phyloP scores from a whole-genome alignment of 495 filamentous ascomycete species.

The Penicillium lagena region DNA sequence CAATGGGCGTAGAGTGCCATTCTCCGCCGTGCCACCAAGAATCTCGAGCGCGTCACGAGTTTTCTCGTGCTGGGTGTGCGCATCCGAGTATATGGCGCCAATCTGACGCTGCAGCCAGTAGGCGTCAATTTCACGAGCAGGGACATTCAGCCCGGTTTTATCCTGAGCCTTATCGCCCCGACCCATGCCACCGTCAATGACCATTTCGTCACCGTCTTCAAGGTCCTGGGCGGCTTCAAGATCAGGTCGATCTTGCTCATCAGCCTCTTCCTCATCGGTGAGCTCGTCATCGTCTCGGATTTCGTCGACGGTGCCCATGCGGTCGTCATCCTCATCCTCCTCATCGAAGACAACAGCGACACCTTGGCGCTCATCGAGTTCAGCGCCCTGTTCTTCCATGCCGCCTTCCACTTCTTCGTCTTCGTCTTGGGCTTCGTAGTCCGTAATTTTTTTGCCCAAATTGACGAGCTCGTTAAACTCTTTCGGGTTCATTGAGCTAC shows the following conservation, averaged over 20 bases:
- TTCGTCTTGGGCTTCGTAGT: constrained; percentile 96
- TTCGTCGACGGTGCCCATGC: constrained; percentile 64
- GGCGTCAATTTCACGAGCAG: constrained; percentile 86
- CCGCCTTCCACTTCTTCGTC: constrained; percentile 78
- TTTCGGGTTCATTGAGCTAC: constrained; percentile 73
- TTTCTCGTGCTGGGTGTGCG: constrained; percentile 86
- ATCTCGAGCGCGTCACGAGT: constrained; percentile 74
- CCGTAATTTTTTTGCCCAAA: constrained; percentile 97
- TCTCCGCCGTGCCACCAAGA: constrained; percentile 67
- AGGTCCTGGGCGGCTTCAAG: constrained; percentile 42
- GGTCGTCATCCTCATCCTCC: constrained; percentile 86
- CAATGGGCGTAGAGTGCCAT: constrained; percentile 72
- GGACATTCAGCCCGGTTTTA: constrained; percentile 50
- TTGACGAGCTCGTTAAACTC: constrained; percentile 97
- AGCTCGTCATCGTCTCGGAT: constrained; percentile 68
- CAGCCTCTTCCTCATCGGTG: constrained; percentile 65
- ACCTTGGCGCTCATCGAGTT: constrained; percentile 89
- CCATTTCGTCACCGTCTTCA: constrained; percentile 61
- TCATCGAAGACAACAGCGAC: constrained; percentile 97
- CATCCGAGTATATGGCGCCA: constrained; percentile 77
- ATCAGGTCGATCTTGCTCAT: constrained; percentile 39
- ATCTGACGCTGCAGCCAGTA: constrained; percentile 97
- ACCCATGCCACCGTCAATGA: constrained; percentile 60
- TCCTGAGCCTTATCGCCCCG: constrained; percentile 41
- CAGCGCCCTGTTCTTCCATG: constrained; percentile 57